A percentile compares a stretch with the other conserved stretches of the same genome.
phyloP scores from a whole-genome alignment of 1,284 basidiomycete species.

The Exobasidium rhododendri region DNA sequence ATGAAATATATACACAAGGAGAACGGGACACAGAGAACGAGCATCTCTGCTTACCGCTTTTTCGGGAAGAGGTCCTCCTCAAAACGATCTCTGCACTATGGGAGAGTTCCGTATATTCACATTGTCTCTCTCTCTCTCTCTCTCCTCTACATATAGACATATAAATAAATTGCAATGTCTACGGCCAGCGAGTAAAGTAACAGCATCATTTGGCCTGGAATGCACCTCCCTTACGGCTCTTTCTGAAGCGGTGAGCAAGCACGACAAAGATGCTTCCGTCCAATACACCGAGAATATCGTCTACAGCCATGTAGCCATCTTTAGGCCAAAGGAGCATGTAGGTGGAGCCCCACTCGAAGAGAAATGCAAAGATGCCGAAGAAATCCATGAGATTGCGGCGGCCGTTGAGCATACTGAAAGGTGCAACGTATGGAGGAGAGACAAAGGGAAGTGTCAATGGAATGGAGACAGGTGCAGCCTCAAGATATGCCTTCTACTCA shows the following conservation, averaged over 20 bases:
- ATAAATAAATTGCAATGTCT: too few relatives aligned
- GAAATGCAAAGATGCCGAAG: conserved; percentile 35
- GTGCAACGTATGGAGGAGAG: too few relatives aligned
- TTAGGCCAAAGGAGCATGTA: conserved; percentile 22
- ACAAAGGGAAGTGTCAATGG: neutral
- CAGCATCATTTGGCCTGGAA: conserved; percentile 5
- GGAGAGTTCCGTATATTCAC: too few relatives aligned
- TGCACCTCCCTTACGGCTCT: neutral
- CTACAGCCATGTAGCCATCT: conserved; percentile 35
- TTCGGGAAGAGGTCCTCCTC: too few relatives aligned
- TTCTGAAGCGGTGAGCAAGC: conserved; percentile 24
- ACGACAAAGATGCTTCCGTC: conserved; percentile 37
- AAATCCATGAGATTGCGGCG: conserved; percentile 33
- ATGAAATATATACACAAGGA: too few relatives aligned
- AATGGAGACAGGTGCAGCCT: neutral
- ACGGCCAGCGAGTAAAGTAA: too few relatives aligned
- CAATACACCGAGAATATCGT: conserved; percentile 37
- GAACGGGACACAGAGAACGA: too few relatives aligned
- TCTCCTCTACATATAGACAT: too few relatives aligned
- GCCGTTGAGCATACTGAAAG: conserved; percentile 27
- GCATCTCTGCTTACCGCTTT: too few relatives aligned
- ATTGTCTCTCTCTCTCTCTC: too few relatives aligned
- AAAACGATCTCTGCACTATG: too few relatives aligned
- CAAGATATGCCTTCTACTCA: neutral
- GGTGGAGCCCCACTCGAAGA: conserved; percentile 36